Evolutionary conservation across 2,329 filamentous ascomycete species (phyloP).

Genomic region (Penicillium aurantiogriseum): DNA sequence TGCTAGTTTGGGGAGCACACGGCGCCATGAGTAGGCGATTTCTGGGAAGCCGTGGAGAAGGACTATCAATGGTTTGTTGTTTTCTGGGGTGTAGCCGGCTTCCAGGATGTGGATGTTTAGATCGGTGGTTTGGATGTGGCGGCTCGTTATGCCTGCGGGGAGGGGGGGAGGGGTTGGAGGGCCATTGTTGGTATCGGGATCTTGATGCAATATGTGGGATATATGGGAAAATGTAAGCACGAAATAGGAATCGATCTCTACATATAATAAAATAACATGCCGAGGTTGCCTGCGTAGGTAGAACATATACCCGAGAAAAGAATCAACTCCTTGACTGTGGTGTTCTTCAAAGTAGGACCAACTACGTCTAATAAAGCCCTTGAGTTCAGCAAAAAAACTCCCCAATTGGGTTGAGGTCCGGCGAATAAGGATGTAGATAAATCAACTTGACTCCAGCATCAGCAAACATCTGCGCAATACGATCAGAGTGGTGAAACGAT

Average conservation of each 20-base stretch:
- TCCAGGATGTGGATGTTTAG: slow-evolving; percentile 63
- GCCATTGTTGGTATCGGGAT: slow-evolving; percentile 6
- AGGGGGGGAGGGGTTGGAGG: slow-evolving; percentile 51
- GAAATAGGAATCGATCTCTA: not conserved
- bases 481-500: too few relatives aligned
- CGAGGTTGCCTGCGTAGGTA: not conserved
- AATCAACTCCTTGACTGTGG: too few relatives aligned
- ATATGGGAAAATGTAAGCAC: not conserved
- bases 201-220: not conserved
- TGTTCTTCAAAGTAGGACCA: too few relatives aligned
- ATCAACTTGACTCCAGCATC: too few relatives aligned
- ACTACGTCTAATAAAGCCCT: too few relatives aligned
- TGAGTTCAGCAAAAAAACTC: too few relatives aligned
- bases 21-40: slow-evolving; percentile 68
- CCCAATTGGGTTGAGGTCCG: too few relatives aligned
- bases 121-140: slow-evolving; percentile 58
- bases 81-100: slow-evolving; percentile 46
- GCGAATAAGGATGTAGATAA: too few relatives aligned
- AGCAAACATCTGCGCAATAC: too few relatives aligned
- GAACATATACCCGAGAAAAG: too few relatives aligned
- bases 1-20: slow-evolving; percentile 60
- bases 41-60: slow-evolving; percentile 68
- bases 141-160: slow-evolving; percentile 54
- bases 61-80: slow-evolving; percentile 55
- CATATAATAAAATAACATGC: not conserved